Conservation (phyloP, 495 filamentous ascomycete genomes). For the Penicillium robsamsonii region DNA sequence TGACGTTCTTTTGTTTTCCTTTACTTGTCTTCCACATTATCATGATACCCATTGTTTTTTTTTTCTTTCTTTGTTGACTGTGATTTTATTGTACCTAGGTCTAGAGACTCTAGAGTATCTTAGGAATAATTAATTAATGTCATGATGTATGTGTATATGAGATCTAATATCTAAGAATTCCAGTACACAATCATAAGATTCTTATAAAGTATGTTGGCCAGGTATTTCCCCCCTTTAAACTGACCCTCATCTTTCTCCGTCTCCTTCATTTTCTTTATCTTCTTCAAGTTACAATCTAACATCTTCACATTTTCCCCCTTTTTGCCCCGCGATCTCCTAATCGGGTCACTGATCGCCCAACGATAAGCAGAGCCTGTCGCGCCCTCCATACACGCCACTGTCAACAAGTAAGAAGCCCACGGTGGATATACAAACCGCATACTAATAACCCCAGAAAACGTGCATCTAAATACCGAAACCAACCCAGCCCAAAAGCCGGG, state of each 20-base stretch:
- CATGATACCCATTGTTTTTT: slow-evolving; percentile 27
- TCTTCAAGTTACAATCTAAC: background rate
- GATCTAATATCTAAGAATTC: background rate
- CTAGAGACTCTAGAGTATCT: background rate
- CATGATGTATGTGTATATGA: background rate
- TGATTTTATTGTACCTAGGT: background rate
- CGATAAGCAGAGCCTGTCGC: slow-evolving; percentile 15
- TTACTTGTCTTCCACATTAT: slow-evolving; percentile 6
- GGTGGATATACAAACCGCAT: background rate
- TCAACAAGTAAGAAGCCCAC: background rate
- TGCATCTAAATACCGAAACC: background rate
- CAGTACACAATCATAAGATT: background rate
- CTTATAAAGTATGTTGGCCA: background rate
- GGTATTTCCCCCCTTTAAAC: slow-evolving; percentile 4
- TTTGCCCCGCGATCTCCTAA: slow-evolving; percentile 19
- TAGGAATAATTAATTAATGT: background rate
- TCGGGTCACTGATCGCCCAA: slow-evolving; percentile 6
- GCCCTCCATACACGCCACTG: slow-evolving; percentile 1
- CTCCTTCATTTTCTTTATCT: background rate
- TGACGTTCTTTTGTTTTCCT: slow-evolving; percentile 15
- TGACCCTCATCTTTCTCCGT: no score
- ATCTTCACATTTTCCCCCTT: slow-evolving; percentile 10
- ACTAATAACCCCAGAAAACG: background rate
- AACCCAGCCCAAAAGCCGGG: background rate
- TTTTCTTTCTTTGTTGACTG: background rate